A percentile compares a stretch with the other conserved stretches of the same genome.
phyloP scores from a whole-genome alignment of 805 yeast genomes.

The Starmerella gropengiesseri region DNA sequence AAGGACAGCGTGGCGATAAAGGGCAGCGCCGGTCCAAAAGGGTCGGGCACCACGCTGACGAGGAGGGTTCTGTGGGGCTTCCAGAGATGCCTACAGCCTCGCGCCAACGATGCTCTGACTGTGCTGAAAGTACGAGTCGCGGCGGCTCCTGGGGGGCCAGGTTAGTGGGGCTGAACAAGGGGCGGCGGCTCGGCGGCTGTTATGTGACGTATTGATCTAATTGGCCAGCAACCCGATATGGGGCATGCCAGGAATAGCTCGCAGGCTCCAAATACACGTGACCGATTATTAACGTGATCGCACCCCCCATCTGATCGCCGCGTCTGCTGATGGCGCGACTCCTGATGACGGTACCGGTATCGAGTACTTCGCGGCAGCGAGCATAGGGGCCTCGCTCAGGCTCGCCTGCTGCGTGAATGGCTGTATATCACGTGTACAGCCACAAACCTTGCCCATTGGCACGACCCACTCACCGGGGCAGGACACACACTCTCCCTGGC shows the following conservation, averaged over 20 bases:
- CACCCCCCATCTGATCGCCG: too few species aligned
- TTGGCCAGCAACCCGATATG: slow-evolving; percentile 8
- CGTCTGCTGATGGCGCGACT: background rate
- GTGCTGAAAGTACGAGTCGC: background rate
- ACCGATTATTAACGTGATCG: too few species aligned
- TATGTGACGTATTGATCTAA: slow-evolving; percentile 6
- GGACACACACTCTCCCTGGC: background rate
- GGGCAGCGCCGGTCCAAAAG: background rate
- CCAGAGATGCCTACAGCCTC: too few species aligned
- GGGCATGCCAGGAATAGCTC: slow-evolving; percentile 6
- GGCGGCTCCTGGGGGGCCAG: slow-evolving; percentile 6
- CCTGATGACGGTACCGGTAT: too few species aligned
- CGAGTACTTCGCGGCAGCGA: too few species aligned
- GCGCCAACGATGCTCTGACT: too few species aligned
- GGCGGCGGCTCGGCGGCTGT: slow-evolving; percentile 7
- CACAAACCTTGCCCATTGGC: too few species aligned
- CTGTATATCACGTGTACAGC: too few species aligned
- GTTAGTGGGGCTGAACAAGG: background rate
- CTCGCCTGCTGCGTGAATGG: too few species aligned
- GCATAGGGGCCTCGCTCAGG: too few species aligned
- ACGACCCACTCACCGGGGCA: slow-evolving; percentile 5
- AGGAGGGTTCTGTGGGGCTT: background rate
- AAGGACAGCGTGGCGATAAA: slow-evolving; percentile 6
- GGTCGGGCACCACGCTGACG: slow-evolving; percentile 4
- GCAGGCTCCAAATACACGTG: too few species aligned